Base-by-base conservation (phyloP, 768 basidiomycete species). In the Zangia roseola region DNA sequence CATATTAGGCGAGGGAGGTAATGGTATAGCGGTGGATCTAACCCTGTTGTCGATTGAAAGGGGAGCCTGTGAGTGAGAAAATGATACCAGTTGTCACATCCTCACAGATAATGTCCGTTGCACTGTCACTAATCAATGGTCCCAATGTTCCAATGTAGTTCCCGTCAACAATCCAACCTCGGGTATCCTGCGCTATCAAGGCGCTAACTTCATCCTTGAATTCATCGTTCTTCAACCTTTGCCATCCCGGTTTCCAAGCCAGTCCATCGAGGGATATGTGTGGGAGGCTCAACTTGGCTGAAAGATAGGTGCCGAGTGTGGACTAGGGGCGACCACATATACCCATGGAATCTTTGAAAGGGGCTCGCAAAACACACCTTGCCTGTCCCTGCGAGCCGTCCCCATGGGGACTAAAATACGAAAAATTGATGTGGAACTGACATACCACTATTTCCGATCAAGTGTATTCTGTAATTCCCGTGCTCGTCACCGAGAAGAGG, bases 1-100 rank as follows among this genome's bases (percentile, higher is more conserved):
- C 69, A 54, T 50, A 77, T 58, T 21, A 85, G 55, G 14, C 85
- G 80, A 19, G 84, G 82, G 45, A 86, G 72, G 67, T 86, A 87
- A 10, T 79, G 63, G 9, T 69, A 16, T 28, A 86, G 66, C 12
- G 84, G 86, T 8, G 84, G 83, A 54, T 86, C 84, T 19, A 87
- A 68, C 86, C 86, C 84, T 87, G 31, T 53, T 7, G 8, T 25
- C 6, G 3, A 25, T 14, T 14, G 17, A 34, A 52, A 23, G 33
- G n/a, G 8, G 7, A 5, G 23, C 13, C 6, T 19, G 40, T 57
- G 19, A 45, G 37, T 20, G 26, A 12, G 7, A 17, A 38, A 21
- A 33, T 30, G 14, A n/a, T 10, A 19, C 31, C 2, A 33, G 38
- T 9, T 23, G 30, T 14, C 44, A 17, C 31, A 25, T n/a, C 66